phyloP scores from a whole-genome alignment of 1,139 yeast genomes.

The Saccharomyces hybrid region DNA sequence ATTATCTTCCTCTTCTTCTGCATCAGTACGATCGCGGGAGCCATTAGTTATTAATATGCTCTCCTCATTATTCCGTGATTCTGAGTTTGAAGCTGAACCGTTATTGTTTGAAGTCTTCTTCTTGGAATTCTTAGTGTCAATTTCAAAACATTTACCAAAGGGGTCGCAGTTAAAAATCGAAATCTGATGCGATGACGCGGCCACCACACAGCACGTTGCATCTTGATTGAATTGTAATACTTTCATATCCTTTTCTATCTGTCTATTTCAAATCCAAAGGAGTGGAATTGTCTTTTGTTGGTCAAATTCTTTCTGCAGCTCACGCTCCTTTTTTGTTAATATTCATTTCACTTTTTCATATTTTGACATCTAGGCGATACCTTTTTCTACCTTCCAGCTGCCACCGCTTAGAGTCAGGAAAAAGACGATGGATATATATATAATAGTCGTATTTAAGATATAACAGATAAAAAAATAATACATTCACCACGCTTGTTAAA shows the following conservation, averaged over 20 bases:
- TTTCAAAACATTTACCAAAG: constrained; percentile 31
- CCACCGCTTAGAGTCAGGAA: constrained; percentile 1
- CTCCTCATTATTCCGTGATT: not conserved
- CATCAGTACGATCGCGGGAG: constrained; percentile 3
- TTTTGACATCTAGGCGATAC: not conserved
- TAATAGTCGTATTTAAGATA: not conserved
- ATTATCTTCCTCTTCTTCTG: constrained; percentile 4
- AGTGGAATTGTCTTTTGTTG: not conserved
- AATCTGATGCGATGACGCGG: constrained; percentile 15
- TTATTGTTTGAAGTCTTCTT: constrained; percentile 1
- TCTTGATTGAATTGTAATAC: constrained; percentile 30
- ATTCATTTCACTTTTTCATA: not conserved
- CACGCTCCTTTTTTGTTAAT: not conserved
- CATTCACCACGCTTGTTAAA: not conserved
- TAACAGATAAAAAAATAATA: not conserved
- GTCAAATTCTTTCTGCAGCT: not conserved
- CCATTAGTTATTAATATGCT: not conserved
- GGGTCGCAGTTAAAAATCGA: constrained; percentile 32
- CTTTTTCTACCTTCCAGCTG: constrained; percentile 1
- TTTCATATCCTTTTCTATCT: constrained; percentile 14
- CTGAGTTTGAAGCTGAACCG: not conserved
- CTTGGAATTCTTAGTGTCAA: constrained; percentile 14
- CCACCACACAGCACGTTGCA: constrained; percentile 29
- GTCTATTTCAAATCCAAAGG: not conserved
- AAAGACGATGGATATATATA: not conserved